A percentile compares a stretch with the other conserved stretches of the same genome.
phyloP scores from a whole-genome alignment of 2,329 filamentous ascomycete species.

The Aspergillus ustus region DNA sequence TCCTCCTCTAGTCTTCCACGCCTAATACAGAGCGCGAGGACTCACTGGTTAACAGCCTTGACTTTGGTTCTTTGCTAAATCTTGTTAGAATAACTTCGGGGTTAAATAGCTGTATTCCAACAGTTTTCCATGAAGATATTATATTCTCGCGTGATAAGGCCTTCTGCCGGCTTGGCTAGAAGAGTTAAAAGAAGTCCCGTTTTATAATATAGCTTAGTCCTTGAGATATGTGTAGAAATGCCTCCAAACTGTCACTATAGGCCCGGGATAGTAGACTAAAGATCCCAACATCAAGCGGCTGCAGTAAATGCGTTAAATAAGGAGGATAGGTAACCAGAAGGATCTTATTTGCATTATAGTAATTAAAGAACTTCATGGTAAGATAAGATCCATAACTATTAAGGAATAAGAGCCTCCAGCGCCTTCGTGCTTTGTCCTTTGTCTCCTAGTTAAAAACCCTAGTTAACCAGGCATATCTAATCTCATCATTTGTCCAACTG shows the following conservation, averaged over 20 bases:
- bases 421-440: constrained; percentile 6
- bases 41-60: not conserved
- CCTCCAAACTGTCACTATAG: constrained; percentile 1
- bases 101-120: constrained; percentile 1
- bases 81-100: not conserved
- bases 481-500: constrained; percentile 1
- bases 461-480: constrained; percentile 6
- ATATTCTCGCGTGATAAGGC: not conserved
- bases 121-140: not conserved
- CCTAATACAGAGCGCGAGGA: not conserved
- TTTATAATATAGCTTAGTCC: constrained; percentile 8
- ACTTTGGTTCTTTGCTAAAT: not conserved
- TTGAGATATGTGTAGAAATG: not conserved
- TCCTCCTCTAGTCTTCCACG: constrained; percentile 5
- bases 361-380: constrained; percentile 9
- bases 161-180: not conserved
- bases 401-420: not conserved
- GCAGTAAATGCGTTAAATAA: constrained; percentile 15
- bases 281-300: constrained; percentile 15
- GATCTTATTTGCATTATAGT: constrained; percentile 14
- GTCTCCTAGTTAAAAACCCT: constrained; percentile 4
- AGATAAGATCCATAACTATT: constrained; percentile 16
- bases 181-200: constrained; percentile 5
- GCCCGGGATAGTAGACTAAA: constrained; percentile 2
- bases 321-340: constrained; percentile 2